These are phyloP conservation scores for Globisporangium takayamanum DNA, from an alignment of 352 stramenopile species.

Conservation along the genomic window DNA sequence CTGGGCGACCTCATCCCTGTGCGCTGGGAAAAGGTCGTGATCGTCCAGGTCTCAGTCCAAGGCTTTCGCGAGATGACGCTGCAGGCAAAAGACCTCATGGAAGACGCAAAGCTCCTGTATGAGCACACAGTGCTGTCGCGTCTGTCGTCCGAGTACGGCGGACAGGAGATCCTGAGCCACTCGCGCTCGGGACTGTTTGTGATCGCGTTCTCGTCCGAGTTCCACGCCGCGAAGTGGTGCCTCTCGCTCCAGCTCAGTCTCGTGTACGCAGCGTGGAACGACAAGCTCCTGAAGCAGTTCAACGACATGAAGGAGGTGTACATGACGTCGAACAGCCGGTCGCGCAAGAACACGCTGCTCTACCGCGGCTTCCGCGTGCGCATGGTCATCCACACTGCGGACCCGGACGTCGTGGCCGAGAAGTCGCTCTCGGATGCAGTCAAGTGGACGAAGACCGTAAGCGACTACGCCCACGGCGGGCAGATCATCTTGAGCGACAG, in stretches of 20 bases:
- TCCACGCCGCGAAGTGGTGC: slow-evolving; percentile 85
- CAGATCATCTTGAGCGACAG: slow-evolving; percentile 83
- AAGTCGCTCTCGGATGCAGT: slow-evolving; percentile 65
- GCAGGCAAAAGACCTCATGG: slow-evolving; percentile 78
- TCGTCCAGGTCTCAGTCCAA: slow-evolving; percentile 82
- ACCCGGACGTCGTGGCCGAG: slow-evolving; percentile 43
- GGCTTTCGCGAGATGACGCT: slow-evolving; percentile 74
- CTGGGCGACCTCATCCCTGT: slow-evolving; percentile 68
- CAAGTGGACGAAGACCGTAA: slow-evolving; percentile 83
- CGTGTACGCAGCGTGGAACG: slow-evolving; percentile 83
- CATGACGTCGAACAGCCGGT: slow-evolving; percentile 39
- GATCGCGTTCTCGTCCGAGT: slow-evolving; percentile 81
- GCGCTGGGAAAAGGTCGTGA: slow-evolving; percentile 75
- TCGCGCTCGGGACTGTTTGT: slow-evolving; percentile 72
- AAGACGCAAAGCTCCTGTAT: slow-evolving; percentile 81
- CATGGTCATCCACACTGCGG: slow-evolving; percentile 81
- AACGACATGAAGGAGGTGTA: slow-evolving; percentile 77
- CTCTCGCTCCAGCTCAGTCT: slow-evolving; percentile 78
- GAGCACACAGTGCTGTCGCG: slow-evolving; percentile 82
- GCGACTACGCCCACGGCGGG: slow-evolving; percentile 73
- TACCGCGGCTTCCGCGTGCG: slow-evolving; percentile 81
- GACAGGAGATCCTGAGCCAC: slow-evolving; percentile 76
- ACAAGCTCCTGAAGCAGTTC: slow-evolving; percentile 82
- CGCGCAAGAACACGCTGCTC: slow-evolving; percentile 71
- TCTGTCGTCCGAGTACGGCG: slow-evolving; percentile 77